Evolutionary conservation across 2,329 filamentous ascomycete species (phyloP), one percentile per base, ranked within the genome.

Genomic region (Colletotrichum sp.): DNA sequence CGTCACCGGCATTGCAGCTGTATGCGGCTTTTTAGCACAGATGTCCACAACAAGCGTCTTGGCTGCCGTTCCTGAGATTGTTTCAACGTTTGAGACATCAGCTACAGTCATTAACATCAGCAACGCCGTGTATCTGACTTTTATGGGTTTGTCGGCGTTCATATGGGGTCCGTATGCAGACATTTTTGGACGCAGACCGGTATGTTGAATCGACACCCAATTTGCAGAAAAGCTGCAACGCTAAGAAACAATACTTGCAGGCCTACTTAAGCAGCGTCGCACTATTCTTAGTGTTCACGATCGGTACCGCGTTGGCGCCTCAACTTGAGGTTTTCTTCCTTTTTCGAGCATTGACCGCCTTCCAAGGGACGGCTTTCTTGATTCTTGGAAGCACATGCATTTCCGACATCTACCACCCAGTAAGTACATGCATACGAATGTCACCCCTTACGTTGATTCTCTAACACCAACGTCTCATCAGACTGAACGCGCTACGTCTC

Each of bases 91-190:
- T 81, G 77, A 87, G 44, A 95, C 93, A 0, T 93, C 90, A 0
- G 93, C 92, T 5, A 90, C 90, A 8, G 89, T 95, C 72, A 92
- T 96, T 81, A 95, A 95, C 80, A 83, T 94, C 62, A 93, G 90
- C 80, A 96, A 96, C 84, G 94, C 94, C 0, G 83, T 93, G 18
- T 95, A 95, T 79, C 89, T 95, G 86, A 84, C 93, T 4, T 92
- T 93, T 79, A 96, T 96, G 94, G 94, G 93, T 0, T 69, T 95
- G 4, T 90, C 89, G 13, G 92, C 93, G 1, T 90, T 92, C 12
- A 89, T 96, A 68, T 96, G 93, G 90, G 94, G 94, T 0, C 94
- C 94, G 0, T 86, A 95, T 76, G 94, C 93, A 77, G 90, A 93
- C 78, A 89, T 93, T 0, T 92, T 91, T 79, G 92, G 92, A 15